phyloP scores from a whole-genome alignment of 73 alveolate genomes.

The Tetrahymena elliotti region DNA sequence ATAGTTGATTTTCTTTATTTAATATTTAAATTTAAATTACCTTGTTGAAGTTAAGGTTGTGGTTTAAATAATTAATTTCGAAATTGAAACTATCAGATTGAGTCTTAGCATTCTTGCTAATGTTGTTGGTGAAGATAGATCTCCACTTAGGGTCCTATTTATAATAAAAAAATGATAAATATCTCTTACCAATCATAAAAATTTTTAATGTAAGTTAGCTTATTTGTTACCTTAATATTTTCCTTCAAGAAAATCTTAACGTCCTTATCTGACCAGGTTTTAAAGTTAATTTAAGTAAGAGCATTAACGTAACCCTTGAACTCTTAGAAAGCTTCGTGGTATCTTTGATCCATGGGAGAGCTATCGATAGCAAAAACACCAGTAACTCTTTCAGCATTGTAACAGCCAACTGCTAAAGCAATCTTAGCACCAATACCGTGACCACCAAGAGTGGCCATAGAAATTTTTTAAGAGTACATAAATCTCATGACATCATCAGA shows the following conservation, averaged over 20 bases:
- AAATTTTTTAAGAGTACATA: constrained; percentile 61
- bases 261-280: background rate
- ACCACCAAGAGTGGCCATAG: constrained; percentile 77
- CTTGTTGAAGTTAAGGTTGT: constrained; percentile 17
- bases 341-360: constrained; percentile 69
- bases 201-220: background rate
- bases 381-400: constrained; percentile 63
- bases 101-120: constrained; percentile 13
- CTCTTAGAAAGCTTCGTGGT: constrained; percentile 65
- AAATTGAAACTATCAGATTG: constrained; percentile 10
- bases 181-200: background rate
- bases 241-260: constrained; percentile 29
- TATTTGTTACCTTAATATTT: constrained; percentile 14
- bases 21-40: constrained; percentile 5
- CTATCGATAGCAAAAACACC: constrained; percentile 74
- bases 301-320: constrained; percentile 45
- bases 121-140: constrained; percentile 45
- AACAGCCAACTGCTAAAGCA: constrained; percentile 71
- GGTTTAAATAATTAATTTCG: constrained; percentile 2
- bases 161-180: background rate
- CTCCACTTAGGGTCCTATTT: constrained; percentile 67
- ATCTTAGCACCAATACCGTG: constrained; percentile 88
- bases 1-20: constrained; percentile 1
- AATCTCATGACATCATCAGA: constrained; percentile 65
- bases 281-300: constrained; percentile 15